A percentile compares a stretch with the other conserved stretches of the same genome.
These are phyloP conservation scores for Paramyrothecium sp. DNA, from an alignment of 2,329 filamentous ascomycete species.

Conservation along the genomic window DNA sequence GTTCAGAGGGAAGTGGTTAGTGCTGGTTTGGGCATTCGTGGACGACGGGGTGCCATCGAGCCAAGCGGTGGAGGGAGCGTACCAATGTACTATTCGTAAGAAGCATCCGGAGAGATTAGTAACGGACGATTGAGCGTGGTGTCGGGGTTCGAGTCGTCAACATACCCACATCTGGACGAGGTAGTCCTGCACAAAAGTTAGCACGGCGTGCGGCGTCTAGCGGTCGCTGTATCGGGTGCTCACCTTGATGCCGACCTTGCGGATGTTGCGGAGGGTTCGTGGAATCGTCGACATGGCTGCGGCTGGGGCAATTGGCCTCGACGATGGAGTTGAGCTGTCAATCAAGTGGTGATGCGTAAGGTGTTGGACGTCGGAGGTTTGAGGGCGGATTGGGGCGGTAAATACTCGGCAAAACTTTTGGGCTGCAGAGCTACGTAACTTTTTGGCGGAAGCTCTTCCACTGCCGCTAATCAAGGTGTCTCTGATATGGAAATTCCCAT, in stretches of 20 bases:
- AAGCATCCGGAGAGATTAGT: constrained; percentile 15
- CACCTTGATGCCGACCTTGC: constrained; percentile 87
- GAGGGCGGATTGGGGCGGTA: constrained; percentile 17
- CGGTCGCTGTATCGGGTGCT: constrained; percentile 16
- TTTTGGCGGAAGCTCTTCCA: too few species aligned
- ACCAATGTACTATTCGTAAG: constrained; percentile 53
- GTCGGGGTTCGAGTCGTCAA: constrained; percentile 24
- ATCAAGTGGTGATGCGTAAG: neutral
- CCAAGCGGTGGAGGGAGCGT: constrained; percentile 13
- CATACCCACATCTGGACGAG: constrained; percentile 90
- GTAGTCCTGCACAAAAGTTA: constrained; percentile 64
- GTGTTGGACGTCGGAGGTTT: constrained; percentile 10
- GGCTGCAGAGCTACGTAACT: neutral
- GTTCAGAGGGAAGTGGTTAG: constrained; percentile 5
- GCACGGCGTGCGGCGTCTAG: neutral
- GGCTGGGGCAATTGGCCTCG: constrained; percentile 27
- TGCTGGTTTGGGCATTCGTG: neutral
- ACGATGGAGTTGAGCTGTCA: constrained; percentile 1
- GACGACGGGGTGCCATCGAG: constrained; percentile 8
- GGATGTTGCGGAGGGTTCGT: constrained; percentile 83
- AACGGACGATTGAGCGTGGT: constrained; percentile 14
- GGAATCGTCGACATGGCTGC: constrained; percentile 83
- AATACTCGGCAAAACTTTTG: constrained; percentile 22
- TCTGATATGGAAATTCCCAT: too few species aligned
- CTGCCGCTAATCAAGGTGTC: too few species aligned